phyloP scores from a whole-genome alignment of 2,329 filamentous ascomycete species.

The Pseudogymnoascus sp. region DNA sequence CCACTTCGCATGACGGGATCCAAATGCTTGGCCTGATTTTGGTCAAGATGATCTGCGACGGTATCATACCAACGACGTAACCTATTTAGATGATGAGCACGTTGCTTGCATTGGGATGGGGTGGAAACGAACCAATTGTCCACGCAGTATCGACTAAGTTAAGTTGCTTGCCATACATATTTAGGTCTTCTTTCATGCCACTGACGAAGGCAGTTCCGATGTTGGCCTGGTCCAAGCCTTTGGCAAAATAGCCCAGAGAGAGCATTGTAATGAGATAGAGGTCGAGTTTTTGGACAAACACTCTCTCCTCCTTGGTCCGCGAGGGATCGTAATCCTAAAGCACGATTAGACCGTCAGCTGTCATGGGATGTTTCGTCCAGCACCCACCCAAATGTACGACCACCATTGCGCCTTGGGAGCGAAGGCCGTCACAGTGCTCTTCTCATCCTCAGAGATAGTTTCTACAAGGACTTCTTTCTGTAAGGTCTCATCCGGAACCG shows the following conservation, averaged over 20 bases:
- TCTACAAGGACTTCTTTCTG: not conserved
- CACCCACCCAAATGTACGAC: not conserved
- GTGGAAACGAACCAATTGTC: conserved; percentile 27
- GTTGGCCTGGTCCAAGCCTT: conserved; percentile 33
- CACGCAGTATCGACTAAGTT: conserved; percentile 29
- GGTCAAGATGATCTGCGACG: conserved; percentile 34
- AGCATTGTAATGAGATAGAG: not conserved
- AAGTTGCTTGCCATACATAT: conserved; percentile 45
- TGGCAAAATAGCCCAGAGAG: conserved; percentile 34
- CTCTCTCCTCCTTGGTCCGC: not conserved
- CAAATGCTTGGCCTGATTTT: conserved; percentile 29
- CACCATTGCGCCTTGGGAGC: not conserved
- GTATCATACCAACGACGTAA: conserved; percentile 34
- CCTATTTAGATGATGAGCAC: conserved; percentile 29
- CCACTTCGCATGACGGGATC: conserved; percentile 19
- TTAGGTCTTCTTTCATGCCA: conserved; percentile 35
- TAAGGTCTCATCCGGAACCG: not conserved
- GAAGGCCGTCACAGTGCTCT: not conserved
- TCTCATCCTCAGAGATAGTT: not conserved
- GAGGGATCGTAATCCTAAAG: not conserved
- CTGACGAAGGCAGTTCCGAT: conserved; percentile 24
- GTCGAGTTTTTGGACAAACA: not conserved
- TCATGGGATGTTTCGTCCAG: not conserved
- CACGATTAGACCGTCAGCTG: not conserved
- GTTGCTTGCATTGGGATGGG: conserved; percentile 24